These are phyloP conservation scores for Astrothelium subdiscretum DNA, from an alignment of 495 filamentous ascomycete genomes.

Conservation along the genomic window DNA sequence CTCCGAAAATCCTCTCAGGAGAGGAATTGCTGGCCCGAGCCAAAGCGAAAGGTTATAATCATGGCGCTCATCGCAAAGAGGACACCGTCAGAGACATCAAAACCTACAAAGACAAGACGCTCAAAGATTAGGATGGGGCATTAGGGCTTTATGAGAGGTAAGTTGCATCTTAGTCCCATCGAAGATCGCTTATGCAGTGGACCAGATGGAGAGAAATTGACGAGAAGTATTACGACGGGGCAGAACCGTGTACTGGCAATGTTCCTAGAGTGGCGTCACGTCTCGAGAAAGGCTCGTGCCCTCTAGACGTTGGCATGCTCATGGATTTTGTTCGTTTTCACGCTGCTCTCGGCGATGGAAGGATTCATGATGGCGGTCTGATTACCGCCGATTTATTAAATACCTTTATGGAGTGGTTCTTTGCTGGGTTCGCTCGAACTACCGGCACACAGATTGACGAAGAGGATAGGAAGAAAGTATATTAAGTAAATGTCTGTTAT, in stretches of 20 bases:
- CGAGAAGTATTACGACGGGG: neutral
- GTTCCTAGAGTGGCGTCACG: neutral
- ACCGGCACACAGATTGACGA: conserved; percentile 1
- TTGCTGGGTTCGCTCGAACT: conserved; percentile 2
- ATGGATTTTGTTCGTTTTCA: conserved; percentile 4
- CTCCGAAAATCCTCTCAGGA: neutral
- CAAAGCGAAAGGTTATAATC: neutral
- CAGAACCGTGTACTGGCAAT: neutral
- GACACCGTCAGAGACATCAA: conserved; percentile 3
- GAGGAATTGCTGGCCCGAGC: conserved; percentile 4
- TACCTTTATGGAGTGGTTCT: conserved; percentile 5
- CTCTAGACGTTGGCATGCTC: neutral
- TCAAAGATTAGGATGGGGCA: neutral
- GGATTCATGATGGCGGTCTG: neutral
- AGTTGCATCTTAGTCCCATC: neutral
- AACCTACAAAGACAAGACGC: neutral
- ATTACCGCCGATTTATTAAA: conserved; percentile 3
- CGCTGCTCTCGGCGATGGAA: neutral
- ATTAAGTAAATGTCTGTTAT: neutral
- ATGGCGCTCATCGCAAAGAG: neutral
- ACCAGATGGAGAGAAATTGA: neutral
- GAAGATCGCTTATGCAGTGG: neutral
- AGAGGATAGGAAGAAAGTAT: conserved; percentile 5
- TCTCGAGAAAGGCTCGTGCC: neutral
- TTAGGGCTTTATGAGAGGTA: neutral